phyloP scores from a whole-genome alignment of 2,329 filamentous ascomycete species.

The Nothopassalora personata region DNA sequence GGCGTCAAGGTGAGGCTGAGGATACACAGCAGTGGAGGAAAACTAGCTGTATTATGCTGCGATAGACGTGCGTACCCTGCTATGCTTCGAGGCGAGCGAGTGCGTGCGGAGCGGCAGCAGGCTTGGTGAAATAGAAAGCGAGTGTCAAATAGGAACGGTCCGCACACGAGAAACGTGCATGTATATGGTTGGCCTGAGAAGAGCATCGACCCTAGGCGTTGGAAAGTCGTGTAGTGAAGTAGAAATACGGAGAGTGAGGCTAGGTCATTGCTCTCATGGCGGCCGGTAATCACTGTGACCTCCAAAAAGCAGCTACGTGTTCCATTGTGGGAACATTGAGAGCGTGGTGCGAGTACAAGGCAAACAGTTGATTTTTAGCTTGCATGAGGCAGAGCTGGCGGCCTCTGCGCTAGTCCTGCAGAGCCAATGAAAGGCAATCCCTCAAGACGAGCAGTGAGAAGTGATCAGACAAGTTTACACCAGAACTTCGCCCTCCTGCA shows the following conservation, averaged over 20 bases:
- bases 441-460: constrained; percentile 3
- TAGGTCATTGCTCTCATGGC: neutral
- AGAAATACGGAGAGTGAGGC: constrained; percentile 1
- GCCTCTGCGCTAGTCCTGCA: neutral
- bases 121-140: neutral
- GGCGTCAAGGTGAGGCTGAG: neutral
- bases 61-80: neutral
- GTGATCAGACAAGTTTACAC: constrained; percentile 8
- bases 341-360: constrained; percentile 4
- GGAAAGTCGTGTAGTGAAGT: neutral
- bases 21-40: neutral
- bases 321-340: neutral
- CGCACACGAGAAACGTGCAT: neutral
- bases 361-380: constrained; percentile 4
- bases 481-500: neutral
- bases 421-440: neutral
- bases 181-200: neutral
- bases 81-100: neutral
- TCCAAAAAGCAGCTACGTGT: neutral
- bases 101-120: neutral
- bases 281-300: neutral
- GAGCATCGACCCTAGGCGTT: neutral
- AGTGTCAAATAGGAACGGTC: neutral
- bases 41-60: neutral
- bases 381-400: constrained; percentile 6